Evolutionary conservation across 2,329 filamentous ascomycete genomes (phyloP).

Genomic region (Daldinia sp.): DNA sequence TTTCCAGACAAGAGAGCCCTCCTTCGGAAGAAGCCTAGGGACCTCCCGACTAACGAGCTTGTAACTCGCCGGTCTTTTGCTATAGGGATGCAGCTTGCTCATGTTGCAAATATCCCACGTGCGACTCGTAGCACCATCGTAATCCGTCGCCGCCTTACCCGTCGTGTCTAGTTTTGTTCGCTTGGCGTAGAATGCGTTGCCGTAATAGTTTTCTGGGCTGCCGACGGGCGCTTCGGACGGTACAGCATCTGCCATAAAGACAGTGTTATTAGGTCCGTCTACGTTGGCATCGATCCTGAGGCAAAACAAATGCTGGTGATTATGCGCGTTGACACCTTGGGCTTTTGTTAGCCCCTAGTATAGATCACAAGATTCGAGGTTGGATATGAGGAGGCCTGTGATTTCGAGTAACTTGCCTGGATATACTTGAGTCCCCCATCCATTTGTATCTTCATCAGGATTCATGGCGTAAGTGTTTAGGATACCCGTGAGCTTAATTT

Average conservation of each 20-base stretch:
- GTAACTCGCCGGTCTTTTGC: conserved; percentile 83
- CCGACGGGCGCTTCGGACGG: conserved; percentile 77
- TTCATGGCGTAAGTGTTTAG: conserved; percentile 89
- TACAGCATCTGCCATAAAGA: conserved; percentile 83
- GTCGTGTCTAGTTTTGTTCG: conserved; percentile 81
- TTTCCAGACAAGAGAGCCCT: conserved; percentile 86
- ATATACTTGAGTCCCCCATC: conserved; percentile 93
- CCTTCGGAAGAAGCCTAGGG: conserved; percentile 79
- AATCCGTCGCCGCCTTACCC: conserved; percentile 75
- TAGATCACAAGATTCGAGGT: neutral
- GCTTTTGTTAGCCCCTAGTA: conserved; percentile 24
- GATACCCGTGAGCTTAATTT: conserved; percentile 91
- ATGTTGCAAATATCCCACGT: conserved; percentile 94
- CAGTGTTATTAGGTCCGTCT: conserved; percentile 83
- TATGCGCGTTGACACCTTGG: conserved; percentile 84
- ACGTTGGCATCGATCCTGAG: conserved; percentile 87
- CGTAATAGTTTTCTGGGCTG: conserved; percentile 83
- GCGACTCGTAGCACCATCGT: conserved; percentile 78
- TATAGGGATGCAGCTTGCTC: conserved; percentile 83
- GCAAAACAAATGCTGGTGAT: conserved; percentile 96
- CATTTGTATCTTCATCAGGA: conserved; percentile 79
- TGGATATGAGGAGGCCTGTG: neutral
- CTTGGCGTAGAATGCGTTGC: conserved; percentile 88
- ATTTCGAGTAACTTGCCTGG: conserved; percentile 55
- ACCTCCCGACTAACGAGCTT: conserved; percentile 91